Evolutionary conservation across 2,329 filamentous ascomycete species (phyloP).

Genomic region (Fusarium falciforme): DNA sequence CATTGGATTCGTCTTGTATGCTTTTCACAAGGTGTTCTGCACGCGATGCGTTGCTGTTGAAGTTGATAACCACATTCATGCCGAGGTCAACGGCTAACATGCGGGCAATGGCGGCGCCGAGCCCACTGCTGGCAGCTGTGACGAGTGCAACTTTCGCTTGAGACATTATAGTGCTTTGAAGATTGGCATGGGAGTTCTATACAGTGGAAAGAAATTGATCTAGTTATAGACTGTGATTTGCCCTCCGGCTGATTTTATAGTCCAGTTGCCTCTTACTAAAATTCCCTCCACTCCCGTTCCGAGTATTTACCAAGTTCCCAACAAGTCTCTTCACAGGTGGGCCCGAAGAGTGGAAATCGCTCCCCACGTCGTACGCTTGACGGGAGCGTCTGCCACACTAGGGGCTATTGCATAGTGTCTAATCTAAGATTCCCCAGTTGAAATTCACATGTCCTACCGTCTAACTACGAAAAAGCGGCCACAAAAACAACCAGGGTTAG

Average conservation of each 20-base stretch:
- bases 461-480: no score
- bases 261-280: not conserved
- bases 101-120: not conserved
- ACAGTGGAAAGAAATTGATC: not conserved
- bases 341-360: not conserved
- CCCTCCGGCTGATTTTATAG: not conserved
- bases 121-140: not conserved
- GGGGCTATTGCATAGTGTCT: not conserved
- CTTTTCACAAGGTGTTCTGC: not conserved
- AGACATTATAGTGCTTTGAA: not conserved
- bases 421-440: no score
- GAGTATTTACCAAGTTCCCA: not conserved
- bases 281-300: not conserved
- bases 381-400: not conserved
- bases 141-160: not conserved
- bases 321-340: not conserved
- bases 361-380: not conserved
- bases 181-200: not conserved
- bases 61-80: constrained; percentile 6
- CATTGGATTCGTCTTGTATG: not conserved
- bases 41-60: not conserved
- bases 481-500: no score
- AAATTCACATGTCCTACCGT: no score
- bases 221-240: not conserved
- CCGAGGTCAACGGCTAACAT: not conserved